phyloP scores from a whole-genome alignment of 2,329 filamentous ascomycete species.

The Pestalotiopsis sp. region DNA sequence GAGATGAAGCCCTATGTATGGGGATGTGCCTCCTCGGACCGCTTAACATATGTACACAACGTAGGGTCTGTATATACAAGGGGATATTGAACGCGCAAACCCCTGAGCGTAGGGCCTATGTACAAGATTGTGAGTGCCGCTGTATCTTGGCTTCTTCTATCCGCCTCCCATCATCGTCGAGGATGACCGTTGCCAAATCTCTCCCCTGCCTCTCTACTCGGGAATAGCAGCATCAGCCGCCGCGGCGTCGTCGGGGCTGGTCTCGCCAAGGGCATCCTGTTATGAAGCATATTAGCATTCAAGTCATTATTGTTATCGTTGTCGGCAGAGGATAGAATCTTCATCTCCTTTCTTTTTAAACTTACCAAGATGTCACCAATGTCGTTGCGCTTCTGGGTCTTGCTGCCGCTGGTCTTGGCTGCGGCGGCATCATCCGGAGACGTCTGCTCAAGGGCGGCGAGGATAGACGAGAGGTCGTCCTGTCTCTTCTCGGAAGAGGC shows the following conservation, averaged over 20 bases:
- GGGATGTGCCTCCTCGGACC: background rate
- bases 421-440: slow-evolving; percentile 9
- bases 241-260: background rate
- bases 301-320: background rate
- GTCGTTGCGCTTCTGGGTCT: background rate
- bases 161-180: background rate
- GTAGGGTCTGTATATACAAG: background rate
- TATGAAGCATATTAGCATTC: background rate
- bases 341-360: background rate
- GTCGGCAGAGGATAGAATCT: background rate
- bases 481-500: background rate
- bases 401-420: background rate
- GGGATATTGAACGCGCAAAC: background rate
- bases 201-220: background rate
- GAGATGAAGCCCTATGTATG: background rate
- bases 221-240: background rate
- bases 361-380: background rate
- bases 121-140: background rate
- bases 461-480: slow-evolving; percentile 5
- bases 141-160: background rate
- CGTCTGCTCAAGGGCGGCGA: slow-evolving; percentile 2
- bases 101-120: background rate
- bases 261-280: background rate
- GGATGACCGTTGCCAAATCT: background rate
- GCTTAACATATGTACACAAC: background rate